phyloP scores from a whole-genome alignment of 179 eudicot species.

The Heliamphora pulchella region DNA sequence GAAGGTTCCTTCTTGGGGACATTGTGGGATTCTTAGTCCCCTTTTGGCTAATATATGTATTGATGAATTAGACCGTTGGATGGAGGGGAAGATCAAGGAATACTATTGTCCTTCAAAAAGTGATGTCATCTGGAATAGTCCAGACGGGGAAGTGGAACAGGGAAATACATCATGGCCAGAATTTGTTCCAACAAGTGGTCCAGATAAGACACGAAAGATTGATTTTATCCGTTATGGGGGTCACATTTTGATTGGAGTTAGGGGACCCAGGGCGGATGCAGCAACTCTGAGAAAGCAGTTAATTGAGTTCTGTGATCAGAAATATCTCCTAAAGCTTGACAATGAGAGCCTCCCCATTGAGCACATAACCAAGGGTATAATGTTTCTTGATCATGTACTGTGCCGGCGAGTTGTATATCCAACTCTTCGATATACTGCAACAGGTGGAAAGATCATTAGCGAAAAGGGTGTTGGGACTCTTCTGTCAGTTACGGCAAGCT shows the following conservation, averaged over 20 bases:
- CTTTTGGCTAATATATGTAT: constrained; percentile 67
- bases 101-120: constrained; percentile 73
- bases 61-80: constrained; percentile 85
- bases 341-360: constrained; percentile 90
- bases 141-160: constrained; percentile 83
- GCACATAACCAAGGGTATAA: constrained; percentile 91
- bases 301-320: constrained; percentile 87
- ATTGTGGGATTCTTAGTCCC: constrained; percentile 88
- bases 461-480: constrained; percentile 97
- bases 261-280: constrained; percentile 96
- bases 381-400: constrained; percentile 97
- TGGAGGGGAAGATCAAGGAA: constrained; percentile 81
- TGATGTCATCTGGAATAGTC: constrained; percentile 84
- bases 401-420: constrained; percentile 94
- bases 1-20: constrained; percentile 84
- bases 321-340: constrained; percentile 75
- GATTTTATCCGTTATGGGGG: constrained; percentile 88
- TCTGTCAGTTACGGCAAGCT: constrained; percentile 89
- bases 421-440: constrained; percentile 86
- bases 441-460: constrained; percentile 91
- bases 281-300: constrained; percentile 76
- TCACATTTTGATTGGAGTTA: constrained; percentile 74
- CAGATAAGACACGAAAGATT: constrained; percentile 83
- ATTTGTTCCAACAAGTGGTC: constrained; percentile 96
- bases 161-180: constrained; percentile 99